A percentile compares a stretch with the other conserved stretches of the same genome.
These are phyloP conservation scores for Tetraselmis chui DNA, from an alignment of 139 green algal species.

Conservation along the genomic window DNA sequence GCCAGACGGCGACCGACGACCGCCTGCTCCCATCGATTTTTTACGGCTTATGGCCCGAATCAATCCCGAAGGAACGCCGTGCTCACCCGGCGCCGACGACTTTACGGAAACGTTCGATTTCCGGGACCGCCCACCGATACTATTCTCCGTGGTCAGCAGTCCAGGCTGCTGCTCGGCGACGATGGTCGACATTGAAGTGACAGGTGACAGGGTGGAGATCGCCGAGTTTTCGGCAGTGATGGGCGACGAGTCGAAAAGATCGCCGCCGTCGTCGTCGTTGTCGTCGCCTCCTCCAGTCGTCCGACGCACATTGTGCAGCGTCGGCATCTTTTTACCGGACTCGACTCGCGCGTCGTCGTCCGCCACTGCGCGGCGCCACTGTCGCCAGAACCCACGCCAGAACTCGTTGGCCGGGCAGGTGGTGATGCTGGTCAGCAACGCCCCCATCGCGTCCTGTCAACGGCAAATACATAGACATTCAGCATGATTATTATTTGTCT, in stretches of 20 bases:
- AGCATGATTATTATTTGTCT: too few species aligned
- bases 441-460: neutral
- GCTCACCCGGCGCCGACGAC: too few species aligned
- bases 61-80: too few species aligned
- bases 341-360: neutral
- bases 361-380: neutral
- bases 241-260: neutral
- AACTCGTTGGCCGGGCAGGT: neutral
- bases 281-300: neutral
- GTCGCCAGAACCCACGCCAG: neutral
- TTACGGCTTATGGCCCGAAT: too few species aligned
- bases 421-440: neutral
- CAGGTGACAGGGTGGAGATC: neutral
- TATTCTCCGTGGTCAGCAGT: too few species aligned
- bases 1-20: too few species aligned
- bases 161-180: too few species aligned
- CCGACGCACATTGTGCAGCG: neutral
- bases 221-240: neutral
- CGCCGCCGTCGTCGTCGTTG: neutral
- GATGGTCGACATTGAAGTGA: neutral
- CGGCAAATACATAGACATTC: too few species aligned
- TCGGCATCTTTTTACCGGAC: neutral
- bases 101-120: too few species aligned
- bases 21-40: too few species aligned
- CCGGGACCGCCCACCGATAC: too few species aligned